Conservation (phyloP, 768 basidiomycete genomes). For the Russula compacta region DNA sequence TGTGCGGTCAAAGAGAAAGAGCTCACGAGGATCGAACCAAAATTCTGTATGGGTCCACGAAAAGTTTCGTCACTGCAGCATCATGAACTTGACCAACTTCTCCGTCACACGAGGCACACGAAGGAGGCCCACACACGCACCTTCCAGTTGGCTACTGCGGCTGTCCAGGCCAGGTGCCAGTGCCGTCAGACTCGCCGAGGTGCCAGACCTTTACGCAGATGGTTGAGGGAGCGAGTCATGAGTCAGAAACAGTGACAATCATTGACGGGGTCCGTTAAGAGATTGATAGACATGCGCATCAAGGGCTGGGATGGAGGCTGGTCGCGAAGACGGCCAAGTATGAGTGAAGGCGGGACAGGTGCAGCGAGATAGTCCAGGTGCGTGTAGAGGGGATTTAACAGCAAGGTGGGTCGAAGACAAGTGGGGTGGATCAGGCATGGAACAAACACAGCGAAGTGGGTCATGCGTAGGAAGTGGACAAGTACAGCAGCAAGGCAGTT, state of each 20-base stretch:
- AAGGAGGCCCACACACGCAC: constrained; percentile 32
- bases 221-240: constrained; percentile 76
- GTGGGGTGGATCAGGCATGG: too few relatives aligned
- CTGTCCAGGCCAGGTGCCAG: too few relatives aligned
- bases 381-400: too few relatives aligned
- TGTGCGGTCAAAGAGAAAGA: constrained; percentile 83
- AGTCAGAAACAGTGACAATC: constrained; percentile 83
- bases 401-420: too few relatives aligned
- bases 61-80: constrained; percentile 72
- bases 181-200: constrained; percentile 44
- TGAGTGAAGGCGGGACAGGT: too few relatives aligned
- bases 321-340: too few relatives aligned
- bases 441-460: too few relatives aligned
- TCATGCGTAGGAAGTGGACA: too few relatives aligned
- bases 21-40: constrained; percentile 74
- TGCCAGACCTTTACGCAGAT: constrained; percentile 86
- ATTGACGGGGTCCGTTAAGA: constrained; percentile 79
- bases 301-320: too few relatives aligned
- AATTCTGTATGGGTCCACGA: constrained; percentile 91
- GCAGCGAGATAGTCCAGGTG: too few relatives aligned
- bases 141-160: constrained; percentile 85
- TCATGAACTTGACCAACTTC: constrained; percentile 69
- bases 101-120: background rate
- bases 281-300: constrained; percentile 73
- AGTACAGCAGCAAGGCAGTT: too few relatives aligned